phyloP scores from a whole-genome alignment of 2,329 filamentous ascomycete genomes.

The Paecilomyces niveus region DNA sequence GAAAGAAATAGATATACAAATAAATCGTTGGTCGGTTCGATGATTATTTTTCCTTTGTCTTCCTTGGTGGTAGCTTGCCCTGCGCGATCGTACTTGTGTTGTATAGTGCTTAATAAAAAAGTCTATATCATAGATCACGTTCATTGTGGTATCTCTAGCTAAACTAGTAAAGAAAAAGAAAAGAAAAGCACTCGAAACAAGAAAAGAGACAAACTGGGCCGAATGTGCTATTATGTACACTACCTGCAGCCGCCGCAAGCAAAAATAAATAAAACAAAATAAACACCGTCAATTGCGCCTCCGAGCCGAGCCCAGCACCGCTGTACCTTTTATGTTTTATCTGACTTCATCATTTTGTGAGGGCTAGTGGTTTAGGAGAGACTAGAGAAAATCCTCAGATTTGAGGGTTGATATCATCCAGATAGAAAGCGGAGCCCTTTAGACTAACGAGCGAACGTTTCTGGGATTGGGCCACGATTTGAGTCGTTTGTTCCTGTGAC shows the following conservation, averaged over 20 bases:
- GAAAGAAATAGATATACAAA: neutral
- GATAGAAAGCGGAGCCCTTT: constrained; percentile 24
- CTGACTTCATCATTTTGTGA: neutral
- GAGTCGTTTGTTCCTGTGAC: constrained; percentile 12
- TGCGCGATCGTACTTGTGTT: no score
- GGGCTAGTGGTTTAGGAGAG: neutral
- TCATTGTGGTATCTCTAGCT: neutral
- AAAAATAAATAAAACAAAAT: neutral
- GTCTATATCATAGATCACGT: neutral
- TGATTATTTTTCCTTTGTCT: neutral
- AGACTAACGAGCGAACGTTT: constrained; percentile 19
- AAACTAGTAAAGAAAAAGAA: neutral
- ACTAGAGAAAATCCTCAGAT: neutral
- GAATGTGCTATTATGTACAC: neutral
- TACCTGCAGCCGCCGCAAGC: neutral
- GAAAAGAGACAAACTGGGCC: neutral
- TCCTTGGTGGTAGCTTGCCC: neutral
- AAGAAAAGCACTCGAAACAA: neutral
- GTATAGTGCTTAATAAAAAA: no score
- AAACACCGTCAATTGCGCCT: neutral
- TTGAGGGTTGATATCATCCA: constrained; percentile 20
- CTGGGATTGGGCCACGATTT: constrained; percentile 20
- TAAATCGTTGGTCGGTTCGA: neutral
- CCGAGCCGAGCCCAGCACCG: neutral
- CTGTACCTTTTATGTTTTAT: neutral